Percentiles rank a stretch among this genome's conserved stretches.
phyloP scores from a whole-genome alignment of 441 rosid genomes.

The Pelargonium myrrhifolium region DNA sequence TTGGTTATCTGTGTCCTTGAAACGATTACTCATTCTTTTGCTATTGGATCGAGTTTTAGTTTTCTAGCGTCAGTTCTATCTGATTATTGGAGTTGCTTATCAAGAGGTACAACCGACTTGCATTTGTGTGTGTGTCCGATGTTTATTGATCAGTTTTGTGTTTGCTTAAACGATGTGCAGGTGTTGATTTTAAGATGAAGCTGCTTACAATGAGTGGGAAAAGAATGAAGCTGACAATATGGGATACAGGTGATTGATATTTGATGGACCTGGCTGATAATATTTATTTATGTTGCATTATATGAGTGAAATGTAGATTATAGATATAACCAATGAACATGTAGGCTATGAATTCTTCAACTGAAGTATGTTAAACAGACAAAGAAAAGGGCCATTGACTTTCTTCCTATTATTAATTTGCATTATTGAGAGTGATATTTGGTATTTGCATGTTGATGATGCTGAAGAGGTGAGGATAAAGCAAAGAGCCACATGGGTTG shows the following conservation, averaged over 20 bases:
- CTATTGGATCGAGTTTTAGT: too few relatives aligned
- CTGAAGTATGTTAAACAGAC: background rate
- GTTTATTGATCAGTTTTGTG: background rate
- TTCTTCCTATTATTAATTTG: background rate
- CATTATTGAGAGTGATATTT: background rate
- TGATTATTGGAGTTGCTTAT: background rate
- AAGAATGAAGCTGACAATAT: constrained; percentile 60
- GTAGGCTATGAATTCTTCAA: background rate
- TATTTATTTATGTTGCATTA: background rate
- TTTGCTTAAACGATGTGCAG: constrained; percentile 26
- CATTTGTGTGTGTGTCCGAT: too few relatives aligned
- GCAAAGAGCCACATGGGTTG: background rate
- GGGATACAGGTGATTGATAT: constrained; percentile 66
- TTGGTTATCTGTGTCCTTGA: background rate
- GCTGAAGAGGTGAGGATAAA: background rate
- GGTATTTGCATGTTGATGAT: background rate
- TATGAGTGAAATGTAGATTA: background rate
- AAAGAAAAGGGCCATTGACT: background rate
- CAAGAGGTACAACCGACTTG: too few relatives aligned
- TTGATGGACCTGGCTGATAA: background rate
- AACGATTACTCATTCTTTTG: background rate
- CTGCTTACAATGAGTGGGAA: constrained; percentile 43
- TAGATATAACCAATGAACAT: background rate
- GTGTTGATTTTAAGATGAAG: constrained; percentile 77
- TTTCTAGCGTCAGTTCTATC: background rate